Conservation (phyloP, 257 asterid species). For the Solanum lignicaule region DNA sequence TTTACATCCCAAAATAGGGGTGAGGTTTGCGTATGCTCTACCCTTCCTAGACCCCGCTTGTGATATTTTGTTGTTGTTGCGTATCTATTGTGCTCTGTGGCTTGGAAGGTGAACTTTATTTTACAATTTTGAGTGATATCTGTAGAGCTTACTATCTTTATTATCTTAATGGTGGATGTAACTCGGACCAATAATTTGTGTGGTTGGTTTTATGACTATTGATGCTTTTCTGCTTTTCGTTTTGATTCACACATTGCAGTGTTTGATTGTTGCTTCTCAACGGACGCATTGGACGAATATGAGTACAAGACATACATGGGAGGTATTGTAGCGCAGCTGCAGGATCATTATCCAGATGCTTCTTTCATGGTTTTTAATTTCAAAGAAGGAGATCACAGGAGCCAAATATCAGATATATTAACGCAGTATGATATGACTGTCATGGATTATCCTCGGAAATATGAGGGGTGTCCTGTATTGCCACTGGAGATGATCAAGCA, state of each 20-base stretch:
- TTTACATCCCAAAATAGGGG: neutral
- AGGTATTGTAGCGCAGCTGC: slow-evolving; percentile 94
- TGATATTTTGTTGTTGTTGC: neutral
- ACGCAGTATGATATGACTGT: slow-evolving; percentile 96
- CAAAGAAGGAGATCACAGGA: slow-evolving; percentile 81
- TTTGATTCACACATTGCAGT: slow-evolving; percentile 32
- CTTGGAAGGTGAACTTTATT: neutral
- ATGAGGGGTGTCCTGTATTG: slow-evolving; percentile 84
- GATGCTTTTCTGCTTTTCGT: neutral
- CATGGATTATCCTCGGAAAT: slow-evolving; percentile 95
- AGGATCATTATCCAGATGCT: slow-evolving; percentile 93
- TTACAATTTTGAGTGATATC: neutral
- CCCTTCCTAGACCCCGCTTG: neutral
- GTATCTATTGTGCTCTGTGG: neutral
- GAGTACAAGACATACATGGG: slow-evolving; percentile 82
- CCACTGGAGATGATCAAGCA: slow-evolving; percentile 97
- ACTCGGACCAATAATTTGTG: neutral
- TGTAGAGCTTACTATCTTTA: neutral
- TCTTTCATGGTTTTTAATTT: slow-evolving; percentile 98
- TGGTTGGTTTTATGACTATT: neutral
- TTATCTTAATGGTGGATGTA: neutral
- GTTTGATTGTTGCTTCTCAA: slow-evolving; percentile 98
- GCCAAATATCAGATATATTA: slow-evolving; percentile 76
- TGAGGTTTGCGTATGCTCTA: neutral
- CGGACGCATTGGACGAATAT: slow-evolving; percentile 72